phyloP scores from a whole-genome alignment of 257 asterid genomes.

The Cruciata laevipes region DNA sequence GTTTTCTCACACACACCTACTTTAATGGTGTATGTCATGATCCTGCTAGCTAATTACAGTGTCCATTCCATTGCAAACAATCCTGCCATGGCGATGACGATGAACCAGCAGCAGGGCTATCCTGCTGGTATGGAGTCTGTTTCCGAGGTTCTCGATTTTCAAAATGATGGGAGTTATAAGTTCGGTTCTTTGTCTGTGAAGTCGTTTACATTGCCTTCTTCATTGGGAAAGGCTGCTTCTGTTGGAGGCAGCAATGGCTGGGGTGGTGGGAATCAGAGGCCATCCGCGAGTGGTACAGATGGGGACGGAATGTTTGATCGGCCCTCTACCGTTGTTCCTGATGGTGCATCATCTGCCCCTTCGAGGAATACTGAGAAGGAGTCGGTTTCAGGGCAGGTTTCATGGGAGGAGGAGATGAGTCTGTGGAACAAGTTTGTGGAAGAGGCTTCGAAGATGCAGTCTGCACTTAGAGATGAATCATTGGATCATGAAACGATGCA shows the following conservation, averaged over 20 bases:
- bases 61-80: conserved; percentile 61
- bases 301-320: conserved; percentile 74
- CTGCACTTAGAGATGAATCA: conserved; percentile 29
- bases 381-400: conserved; percentile 39
- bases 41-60: conserved; percentile 80
- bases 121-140: conserved; percentile 31
- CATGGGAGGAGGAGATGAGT: conserved; percentile 40
- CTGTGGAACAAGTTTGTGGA: conserved; percentile 68
- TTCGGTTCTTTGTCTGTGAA: conserved; percentile 49
- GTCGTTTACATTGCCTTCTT: conserved; percentile 43
- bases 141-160: conserved; percentile 42
- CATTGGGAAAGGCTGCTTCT: conserved; percentile 44
- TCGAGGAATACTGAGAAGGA: conserved; percentile 43
- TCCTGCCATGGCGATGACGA: conserved; percentile 47
- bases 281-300: conserved; percentile 55
- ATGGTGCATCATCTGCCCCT: conserved; percentile 38
- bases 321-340: conserved; percentile 27
- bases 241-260: conserved; percentile 50
- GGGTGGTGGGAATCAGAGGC: conserved; percentile 56
- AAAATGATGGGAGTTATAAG: conserved; percentile 20
- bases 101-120: conserved; percentile 24
- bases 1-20: conserved; percentile 92
- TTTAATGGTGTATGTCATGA: conserved; percentile 88
- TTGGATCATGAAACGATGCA: conserved; percentile 63
- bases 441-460: conserved; percentile 53